Conservation (phyloP, 2,329 filamentous ascomycete genomes). For the Coccinonectria pachysandricola region DNA sequence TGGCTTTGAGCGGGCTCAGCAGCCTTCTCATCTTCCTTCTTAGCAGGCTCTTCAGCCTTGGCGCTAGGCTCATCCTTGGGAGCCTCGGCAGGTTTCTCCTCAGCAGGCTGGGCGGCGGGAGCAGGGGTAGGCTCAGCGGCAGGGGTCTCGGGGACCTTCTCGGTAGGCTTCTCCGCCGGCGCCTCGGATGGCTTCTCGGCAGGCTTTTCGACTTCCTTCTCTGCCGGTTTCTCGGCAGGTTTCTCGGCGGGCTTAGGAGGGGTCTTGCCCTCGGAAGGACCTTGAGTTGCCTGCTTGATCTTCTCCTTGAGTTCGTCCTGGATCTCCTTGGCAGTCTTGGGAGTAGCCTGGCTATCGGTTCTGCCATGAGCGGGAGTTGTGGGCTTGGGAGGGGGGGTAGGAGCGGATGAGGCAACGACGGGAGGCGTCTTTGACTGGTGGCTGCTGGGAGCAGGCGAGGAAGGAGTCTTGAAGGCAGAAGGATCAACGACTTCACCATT, state of each 20-base stretch:
- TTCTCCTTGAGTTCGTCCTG: conserved; percentile 74
- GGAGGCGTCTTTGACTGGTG: conserved; percentile 54
- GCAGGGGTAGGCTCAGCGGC: conserved; percentile 5
- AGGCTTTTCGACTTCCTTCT: conserved; percentile 15
- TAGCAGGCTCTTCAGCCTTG: conserved; percentile 13
- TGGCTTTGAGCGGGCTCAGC: conserved; percentile 16
- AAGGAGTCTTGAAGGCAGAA: conserved; percentile 48
- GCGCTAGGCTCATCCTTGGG: conserved; percentile 3
- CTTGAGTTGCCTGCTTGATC: conserved; percentile 51
- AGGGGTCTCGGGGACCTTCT: conserved; percentile 19
- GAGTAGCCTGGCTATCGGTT: conserved; percentile 55
- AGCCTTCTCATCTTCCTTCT: conserved; percentile 16
- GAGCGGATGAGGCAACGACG: conserved; percentile 62
- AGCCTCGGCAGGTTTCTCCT: conserved; percentile 6
- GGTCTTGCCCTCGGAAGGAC: conserved; percentile 24
- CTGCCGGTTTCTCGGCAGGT: conserved; percentile 3
- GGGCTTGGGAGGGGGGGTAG: conserved; percentile 71
- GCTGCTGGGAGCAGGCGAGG: conserved; percentile 45
- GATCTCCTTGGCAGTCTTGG: conserved; percentile 72
- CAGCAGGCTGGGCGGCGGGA: conserved; percentile 2
- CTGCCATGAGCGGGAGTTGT: conserved; percentile 59
- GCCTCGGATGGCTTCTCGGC: conserved; percentile 21
- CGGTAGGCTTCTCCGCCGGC: conserved; percentile 18
- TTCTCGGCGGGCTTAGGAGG: conserved; percentile 14
- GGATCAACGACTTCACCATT: conserved; percentile 67